phyloP scores from a whole-genome alignment of 208 protist species.

The Leishmania gerbilli region DNA sequence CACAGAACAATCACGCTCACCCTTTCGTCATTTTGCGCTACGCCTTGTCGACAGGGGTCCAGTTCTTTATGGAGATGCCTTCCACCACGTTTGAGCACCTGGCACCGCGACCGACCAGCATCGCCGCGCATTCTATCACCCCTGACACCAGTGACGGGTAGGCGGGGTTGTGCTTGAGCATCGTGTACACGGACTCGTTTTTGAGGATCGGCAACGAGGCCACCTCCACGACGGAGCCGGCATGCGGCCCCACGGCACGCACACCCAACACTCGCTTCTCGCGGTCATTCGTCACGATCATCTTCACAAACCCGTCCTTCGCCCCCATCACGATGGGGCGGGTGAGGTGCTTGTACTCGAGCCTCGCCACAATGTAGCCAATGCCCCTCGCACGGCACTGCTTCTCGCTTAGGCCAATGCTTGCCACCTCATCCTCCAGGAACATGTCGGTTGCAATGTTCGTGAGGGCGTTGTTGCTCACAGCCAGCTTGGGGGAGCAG shows the following conservation, averaged over 20 bases:
- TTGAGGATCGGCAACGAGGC: slow-evolving; percentile 63
- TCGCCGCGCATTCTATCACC: slow-evolving; percentile 61
- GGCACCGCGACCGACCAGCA: slow-evolving; percentile 54
- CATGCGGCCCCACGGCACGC: slow-evolving; percentile 57
- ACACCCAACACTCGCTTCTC: slow-evolving; percentile 72
- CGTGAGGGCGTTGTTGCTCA: slow-evolving; percentile 24
- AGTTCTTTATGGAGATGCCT: slow-evolving; percentile 36
- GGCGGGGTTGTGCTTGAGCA: slow-evolving; percentile 54
- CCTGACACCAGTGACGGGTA: slow-evolving; percentile 62
- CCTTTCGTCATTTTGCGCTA: not conserved
- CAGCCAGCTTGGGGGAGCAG: slow-evolving; percentile 21
- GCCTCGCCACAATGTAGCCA: slow-evolving; percentile 56
- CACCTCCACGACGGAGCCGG: slow-evolving; percentile 67
- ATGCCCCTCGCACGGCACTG: slow-evolving; percentile 53
- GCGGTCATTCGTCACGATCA: slow-evolving; percentile 68
- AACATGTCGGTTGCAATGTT: slow-evolving; percentile 62
- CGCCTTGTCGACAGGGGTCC: slow-evolving; percentile 12
- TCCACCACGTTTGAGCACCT: slow-evolving; percentile 43
- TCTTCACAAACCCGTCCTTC: slow-evolving; percentile 66
- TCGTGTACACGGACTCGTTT: slow-evolving; percentile 55
- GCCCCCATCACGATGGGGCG: slow-evolving; percentile 56
- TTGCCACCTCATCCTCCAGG: slow-evolving; percentile 64
- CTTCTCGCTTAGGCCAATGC: slow-evolving; percentile 68
- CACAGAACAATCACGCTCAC: not conserved
- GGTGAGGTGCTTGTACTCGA: slow-evolving; percentile 40